A percentile compares a stretch with the other conserved stretches of the same genome.
These are phyloP conservation scores for Yarrowia sp. DNA, from an alignment of 805 yeast genomes.

Conservation along the genomic window DNA sequence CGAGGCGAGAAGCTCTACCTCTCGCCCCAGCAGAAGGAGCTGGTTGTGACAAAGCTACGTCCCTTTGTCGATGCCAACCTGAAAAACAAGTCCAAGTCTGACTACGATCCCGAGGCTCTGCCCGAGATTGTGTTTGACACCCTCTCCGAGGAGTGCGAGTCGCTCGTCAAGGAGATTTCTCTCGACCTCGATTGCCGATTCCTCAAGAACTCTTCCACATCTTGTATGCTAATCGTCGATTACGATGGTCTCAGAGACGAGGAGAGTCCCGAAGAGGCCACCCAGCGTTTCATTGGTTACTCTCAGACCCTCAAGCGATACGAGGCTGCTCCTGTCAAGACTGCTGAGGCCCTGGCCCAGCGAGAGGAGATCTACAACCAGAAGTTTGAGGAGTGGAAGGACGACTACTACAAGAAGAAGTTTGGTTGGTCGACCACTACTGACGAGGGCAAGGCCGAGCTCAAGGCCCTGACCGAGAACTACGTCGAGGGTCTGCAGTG, in stretches of 20 bases:
- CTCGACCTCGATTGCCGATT: slow-evolving; percentile 33
- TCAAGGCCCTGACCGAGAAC: slow-evolving; percentile 72
- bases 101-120: slow-evolving; percentile 39
- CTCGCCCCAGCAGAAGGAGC: slow-evolving; percentile 65
- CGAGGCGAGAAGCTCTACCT: slow-evolving; percentile 66
- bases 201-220: slow-evolving; percentile 19
- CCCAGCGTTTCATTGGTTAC: slow-evolving; percentile 64
- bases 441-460: slow-evolving; percentile 61
- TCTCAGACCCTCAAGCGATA: slow-evolving; percentile 57
- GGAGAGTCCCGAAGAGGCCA: slow-evolving; percentile 65
- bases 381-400: slow-evolving; percentile 83
- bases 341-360: slow-evolving; percentile 48
- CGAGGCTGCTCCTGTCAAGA: slow-evolving; percentile 47
- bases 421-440: slow-evolving; percentile 66
- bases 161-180: slow-evolving; percentile 23
- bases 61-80: slow-evolving; percentile 54
- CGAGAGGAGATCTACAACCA: slow-evolving; percentile 71
- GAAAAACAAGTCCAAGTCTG: slow-evolving; percentile 44
- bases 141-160: slow-evolving; percentile 45
- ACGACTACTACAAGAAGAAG: slow-evolving; percentile 82
- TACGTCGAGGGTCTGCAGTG: slow-evolving; percentile 96
- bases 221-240: slow-evolving; percentile 43
- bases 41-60: slow-evolving; percentile 56
- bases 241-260: slow-evolving; percentile 53
- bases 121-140: slow-evolving; percentile 40